Evolutionary conservation across 306 rosid genomes (phyloP).

Genomic region (Psophocarpus tetragonolobus): DNA sequence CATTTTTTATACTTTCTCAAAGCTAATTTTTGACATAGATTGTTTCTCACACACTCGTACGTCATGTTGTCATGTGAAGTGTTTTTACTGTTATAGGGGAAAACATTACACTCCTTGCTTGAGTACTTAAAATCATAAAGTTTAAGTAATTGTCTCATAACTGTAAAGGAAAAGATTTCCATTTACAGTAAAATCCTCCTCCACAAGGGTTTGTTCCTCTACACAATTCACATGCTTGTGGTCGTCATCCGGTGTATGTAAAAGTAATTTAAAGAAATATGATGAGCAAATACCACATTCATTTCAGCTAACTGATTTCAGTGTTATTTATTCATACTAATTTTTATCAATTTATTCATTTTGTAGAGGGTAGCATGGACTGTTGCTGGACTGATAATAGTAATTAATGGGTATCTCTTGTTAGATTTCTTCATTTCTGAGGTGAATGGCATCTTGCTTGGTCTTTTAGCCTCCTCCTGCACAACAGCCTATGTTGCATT

Average conservation of each 20-base stretch:
- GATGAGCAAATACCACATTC: conserved; percentile 21
- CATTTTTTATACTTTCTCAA: background rate
- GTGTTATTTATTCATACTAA: background rate
- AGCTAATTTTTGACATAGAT: background rate
- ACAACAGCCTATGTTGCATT: conserved; percentile 64
- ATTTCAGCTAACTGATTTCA: conserved; percentile 24
- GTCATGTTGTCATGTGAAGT: too few species aligned
- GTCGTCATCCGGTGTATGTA: background rate
- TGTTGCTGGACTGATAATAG: conserved; percentile 72
- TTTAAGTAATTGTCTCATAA: background rate
- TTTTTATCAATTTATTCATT: background rate
- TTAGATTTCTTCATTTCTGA: conserved; percentile 73
- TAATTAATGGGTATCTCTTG: conserved; percentile 79
- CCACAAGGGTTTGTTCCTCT: background rate
- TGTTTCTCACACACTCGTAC: conserved; percentile 15
- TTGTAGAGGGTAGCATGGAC: conserved; percentile 85
- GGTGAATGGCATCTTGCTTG: conserved; percentile 57
- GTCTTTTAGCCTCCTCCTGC: conserved; percentile 52
- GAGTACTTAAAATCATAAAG: conserved; percentile 4
- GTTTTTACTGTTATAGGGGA: background rate
- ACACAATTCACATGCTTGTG: background rate
- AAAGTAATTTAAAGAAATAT: conserved; percentile 2
- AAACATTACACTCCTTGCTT: background rate
- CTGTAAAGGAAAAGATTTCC: background rate
- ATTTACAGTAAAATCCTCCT: background rate